phyloP scores from a whole-genome alignment of 805 yeast species.

The Saccharomycopsis sp. region DNA sequence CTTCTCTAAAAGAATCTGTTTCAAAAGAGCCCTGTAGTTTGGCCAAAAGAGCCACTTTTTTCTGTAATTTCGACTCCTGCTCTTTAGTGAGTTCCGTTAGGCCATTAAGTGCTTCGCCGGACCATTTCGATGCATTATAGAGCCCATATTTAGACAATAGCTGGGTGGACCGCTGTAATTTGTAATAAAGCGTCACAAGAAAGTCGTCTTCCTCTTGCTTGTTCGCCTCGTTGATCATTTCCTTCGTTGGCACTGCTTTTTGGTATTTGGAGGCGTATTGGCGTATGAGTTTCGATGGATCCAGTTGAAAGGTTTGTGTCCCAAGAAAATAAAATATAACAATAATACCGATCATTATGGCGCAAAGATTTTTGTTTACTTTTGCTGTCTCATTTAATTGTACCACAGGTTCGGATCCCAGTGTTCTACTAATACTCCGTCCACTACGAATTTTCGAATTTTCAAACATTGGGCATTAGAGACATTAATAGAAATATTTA shows the following conservation, averaged over 20 bases:
- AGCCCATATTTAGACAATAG: slow-evolving; percentile 13
- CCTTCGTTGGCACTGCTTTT: not conserved
- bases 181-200: slow-evolving; percentile 2
- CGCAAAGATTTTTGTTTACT: too few relatives aligned
- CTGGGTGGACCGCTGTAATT: slow-evolving; percentile 11
- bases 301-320: too few relatives aligned
- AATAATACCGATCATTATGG: too few relatives aligned
- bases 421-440: too few relatives aligned
- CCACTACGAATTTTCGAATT: too few relatives aligned
- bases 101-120: slow-evolving; percentile 73
- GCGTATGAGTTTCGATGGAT: too few relatives aligned
- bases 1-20: slow-evolving; percentile 28
- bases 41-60: slow-evolving; percentile 3
- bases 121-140: slow-evolving; percentile 57
- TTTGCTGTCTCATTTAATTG: too few relatives aligned
- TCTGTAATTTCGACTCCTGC: slow-evolving; percentile 18
- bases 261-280: too few relatives aligned
- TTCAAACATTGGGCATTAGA: too few relatives aligned
- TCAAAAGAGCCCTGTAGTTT: not conserved
- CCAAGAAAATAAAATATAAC: too few relatives aligned
- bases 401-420: too few relatives aligned
- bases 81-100: slow-evolving; percentile 28
- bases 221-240: not conserved
- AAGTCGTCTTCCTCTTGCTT: not conserved
- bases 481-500: too few relatives aligned